Percentiles rank a stretch among this genome's conserved stretches.
Conservation (phyloP, 1,284 basidiomycete genomes). For the Phylloporus sp. region DNA sequence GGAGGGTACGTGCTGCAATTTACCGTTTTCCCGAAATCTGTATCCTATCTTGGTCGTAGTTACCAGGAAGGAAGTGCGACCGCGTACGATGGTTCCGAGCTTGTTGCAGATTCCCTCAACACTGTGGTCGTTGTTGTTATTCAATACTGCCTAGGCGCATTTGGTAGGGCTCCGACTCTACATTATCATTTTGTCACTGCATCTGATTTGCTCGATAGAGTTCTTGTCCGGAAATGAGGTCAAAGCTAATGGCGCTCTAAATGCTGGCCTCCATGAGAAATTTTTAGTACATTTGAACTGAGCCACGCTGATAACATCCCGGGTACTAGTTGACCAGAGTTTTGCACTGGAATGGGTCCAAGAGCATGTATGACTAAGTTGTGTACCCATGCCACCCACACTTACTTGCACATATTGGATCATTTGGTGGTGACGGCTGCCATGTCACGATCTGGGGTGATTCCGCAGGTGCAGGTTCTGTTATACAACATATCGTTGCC, state of each 20-base stretch:
- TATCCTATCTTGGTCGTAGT: constrained; percentile 6
- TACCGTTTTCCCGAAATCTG: too few species aligned
- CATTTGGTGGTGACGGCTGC: constrained; percentile 36
- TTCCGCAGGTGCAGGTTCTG: constrained; percentile 31
- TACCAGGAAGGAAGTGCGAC: constrained; percentile 16
- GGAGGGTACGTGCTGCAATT: constrained; percentile 22
- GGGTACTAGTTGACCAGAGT: constrained; percentile 36
- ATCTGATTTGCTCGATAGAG: constrained; percentile 24
- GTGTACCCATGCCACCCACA: background rate
- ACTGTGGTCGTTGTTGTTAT: constrained; percentile 47
- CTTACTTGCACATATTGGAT: constrained; percentile 8
- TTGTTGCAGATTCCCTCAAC: constrained; percentile 31
- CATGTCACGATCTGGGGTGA: constrained; percentile 42
- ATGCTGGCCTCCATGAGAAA: constrained; percentile 41
- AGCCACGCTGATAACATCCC: background rate
- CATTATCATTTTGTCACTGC: background rate
- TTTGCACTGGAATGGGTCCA: constrained; percentile 44
- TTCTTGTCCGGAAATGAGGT: constrained; percentile 40
- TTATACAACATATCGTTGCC: constrained; percentile 29
- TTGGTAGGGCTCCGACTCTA: constrained; percentile 37
- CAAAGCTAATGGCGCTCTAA: constrained; percentile 37
- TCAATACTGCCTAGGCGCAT: constrained; percentile 52
- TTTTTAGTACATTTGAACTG: background rate
- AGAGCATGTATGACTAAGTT: constrained; percentile 30
- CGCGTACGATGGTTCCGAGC: constrained; percentile 21